Evolutionary conservation across 768 basidiomycete species (phyloP), one percentile per base, ranked within the genome.

Genomic region (Tylopilus intermedius): DNA sequence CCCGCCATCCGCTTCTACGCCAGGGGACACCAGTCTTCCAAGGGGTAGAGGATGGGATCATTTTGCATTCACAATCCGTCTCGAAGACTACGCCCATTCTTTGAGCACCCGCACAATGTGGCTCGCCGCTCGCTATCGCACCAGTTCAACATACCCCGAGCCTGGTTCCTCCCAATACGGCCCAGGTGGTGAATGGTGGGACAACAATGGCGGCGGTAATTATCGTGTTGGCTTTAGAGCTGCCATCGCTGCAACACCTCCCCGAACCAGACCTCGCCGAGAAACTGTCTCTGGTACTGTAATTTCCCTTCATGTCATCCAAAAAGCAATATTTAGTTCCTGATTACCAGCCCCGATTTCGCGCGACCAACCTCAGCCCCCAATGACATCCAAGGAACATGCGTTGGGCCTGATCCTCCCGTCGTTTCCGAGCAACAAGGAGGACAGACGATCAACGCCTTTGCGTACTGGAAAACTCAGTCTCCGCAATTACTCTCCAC

Each of bases 151-250:
- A 18, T 59, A 58, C 45, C 67, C 61, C 0, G 44, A 32, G 8
- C 60, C 57, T 49, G 56, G 58, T 2, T 58, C 50, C 15, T 30
- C 26, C 9, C n/a, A 63, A 62, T 61, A 71, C 63, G 68, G 77
- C 62, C 63, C 70, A 8, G 80, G 76, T 15, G 79, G 80, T 1
- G 94, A 98, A 72, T 88, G 86, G 78, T 98, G 95, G 95, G 95
- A 98, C 71, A 94, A 93, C 66, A 95, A 95, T 60, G 70, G 59
- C 3, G 85, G 84, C 0, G 58, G 66, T 57, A 94, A 98, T 66
- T 97, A 94, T 73, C 73, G 79, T 24, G 72, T 96, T 48, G 75
- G 70, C 24, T 98, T 97, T 71, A 67, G 70, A 47, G 30, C 61
- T 9, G 50, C 47, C 7, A 6, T 51, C 4, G n/a, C 46, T 1